Conservation (phyloP, 805 yeast species). For the Wickerhamomyces canadensis region DNA sequence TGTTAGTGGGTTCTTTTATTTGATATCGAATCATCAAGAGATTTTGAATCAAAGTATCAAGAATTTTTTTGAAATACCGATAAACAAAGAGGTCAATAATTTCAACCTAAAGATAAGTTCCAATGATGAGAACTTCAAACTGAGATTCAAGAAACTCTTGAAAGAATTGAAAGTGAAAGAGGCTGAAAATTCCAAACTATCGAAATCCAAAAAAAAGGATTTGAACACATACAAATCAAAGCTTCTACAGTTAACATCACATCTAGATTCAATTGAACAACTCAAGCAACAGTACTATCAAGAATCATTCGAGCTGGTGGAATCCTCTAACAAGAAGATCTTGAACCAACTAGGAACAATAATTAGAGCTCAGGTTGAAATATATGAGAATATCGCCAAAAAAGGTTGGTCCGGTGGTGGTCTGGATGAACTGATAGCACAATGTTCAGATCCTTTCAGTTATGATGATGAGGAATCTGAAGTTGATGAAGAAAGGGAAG, state of each 20-base stretch:
- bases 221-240: conserved; percentile 63
- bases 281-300: conserved; percentile 72
- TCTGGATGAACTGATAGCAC: conserved; percentile 57
- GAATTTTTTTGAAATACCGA: conserved; percentile 51
- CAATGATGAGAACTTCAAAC: conserved; percentile 50
- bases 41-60: conserved; percentile 54
- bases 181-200: conserved; percentile 49
- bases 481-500: conserved; percentile 10
- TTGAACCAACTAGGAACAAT: conserved; percentile 54
- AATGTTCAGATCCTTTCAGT: conserved; percentile 62
- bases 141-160: conserved; percentile 47
- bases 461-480: conserved; percentile 15
- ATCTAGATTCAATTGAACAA: conserved; percentile 73
- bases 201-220: conserved; percentile 58
- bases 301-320: conserved; percentile 53
- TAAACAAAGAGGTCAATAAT: conserved; percentile 36
- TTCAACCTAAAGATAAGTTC: conserved; percentile 39
- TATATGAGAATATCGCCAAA: conserved; percentile 72
- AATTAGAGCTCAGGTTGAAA: conserved; percentile 75
- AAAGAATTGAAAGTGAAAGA: conserved; percentile 54
- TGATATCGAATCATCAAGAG: conserved; percentile 73
- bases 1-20: conserved; percentile 72
- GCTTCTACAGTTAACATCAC: conserved; percentile 60
- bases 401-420: conserved; percentile 91
- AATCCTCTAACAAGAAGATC: conserved; percentile 48